Percentiles rank a stretch among this genome's conserved stretches.
phyloP scores from a whole-genome alignment of 225 moss, liverwort and hornwort species.

The Takakia lepidozioides region DNA sequence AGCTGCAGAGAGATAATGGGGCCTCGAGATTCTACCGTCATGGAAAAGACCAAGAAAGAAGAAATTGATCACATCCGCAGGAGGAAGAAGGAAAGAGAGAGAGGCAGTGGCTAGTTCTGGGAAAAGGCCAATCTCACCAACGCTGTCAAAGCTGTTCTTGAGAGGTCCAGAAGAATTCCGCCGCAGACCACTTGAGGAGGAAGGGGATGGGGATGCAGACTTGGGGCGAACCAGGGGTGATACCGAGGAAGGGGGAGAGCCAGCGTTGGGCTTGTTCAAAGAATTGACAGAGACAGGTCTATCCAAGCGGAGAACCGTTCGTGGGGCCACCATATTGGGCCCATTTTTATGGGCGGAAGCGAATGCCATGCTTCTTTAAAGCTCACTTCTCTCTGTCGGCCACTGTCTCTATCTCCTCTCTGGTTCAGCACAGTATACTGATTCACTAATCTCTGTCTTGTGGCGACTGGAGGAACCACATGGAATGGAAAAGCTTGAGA shows the following conservation, averaged over 20 bases:
- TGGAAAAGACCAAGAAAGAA: too few relatives aligned
- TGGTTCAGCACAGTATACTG: too few relatives aligned
- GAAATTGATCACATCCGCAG: too few relatives aligned
- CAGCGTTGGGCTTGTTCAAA: conserved; percentile 24
- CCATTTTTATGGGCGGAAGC: conserved; percentile 84
- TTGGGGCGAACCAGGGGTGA: conserved; percentile 70
- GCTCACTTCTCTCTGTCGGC: too few relatives aligned
- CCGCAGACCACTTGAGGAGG: conserved; percentile 31
- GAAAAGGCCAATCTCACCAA: conserved; percentile 12
- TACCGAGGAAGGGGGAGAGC: conserved; percentile 34
- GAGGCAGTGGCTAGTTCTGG: too few relatives aligned
- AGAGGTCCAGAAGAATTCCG: conserved; percentile 53
- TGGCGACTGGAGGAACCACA: too few relatives aligned
- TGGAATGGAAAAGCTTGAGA: too few relatives aligned
- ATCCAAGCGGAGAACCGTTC: conserved; percentile 51
- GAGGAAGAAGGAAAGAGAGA: too few relatives aligned
- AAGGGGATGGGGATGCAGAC: conserved; percentile 64
- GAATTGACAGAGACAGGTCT: conserved; percentile 66
- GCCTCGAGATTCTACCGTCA: not conserved
- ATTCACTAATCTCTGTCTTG: too few relatives aligned
- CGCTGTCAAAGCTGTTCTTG: conserved; percentile 57
- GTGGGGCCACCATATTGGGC: conserved; percentile 40
- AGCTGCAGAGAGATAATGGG: too few relatives aligned
- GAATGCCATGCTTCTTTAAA: conserved; percentile 80
- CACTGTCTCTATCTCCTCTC: too few relatives aligned